phyloP scores from a whole-genome alignment of 495 filamentous ascomycete genomes.

The Neurospora sp. region DNA sequence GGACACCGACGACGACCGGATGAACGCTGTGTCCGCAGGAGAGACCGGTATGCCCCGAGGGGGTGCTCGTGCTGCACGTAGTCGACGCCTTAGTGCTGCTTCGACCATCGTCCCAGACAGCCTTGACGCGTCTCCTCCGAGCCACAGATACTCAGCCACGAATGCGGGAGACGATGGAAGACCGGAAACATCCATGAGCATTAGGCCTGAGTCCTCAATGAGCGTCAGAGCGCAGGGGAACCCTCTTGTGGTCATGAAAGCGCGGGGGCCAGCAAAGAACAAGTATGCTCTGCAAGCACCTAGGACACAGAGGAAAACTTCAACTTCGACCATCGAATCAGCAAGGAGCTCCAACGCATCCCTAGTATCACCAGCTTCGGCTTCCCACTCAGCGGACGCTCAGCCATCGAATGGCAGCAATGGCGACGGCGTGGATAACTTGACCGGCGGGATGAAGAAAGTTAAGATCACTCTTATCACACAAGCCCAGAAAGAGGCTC shows the following conservation, averaged over 20 bases:
- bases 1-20: constrained; percentile 43
- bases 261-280: constrained; percentile 24
- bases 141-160: not conserved
- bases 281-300: constrained; percentile 16
- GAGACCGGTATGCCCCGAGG: not conserved
- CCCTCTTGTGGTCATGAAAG: constrained; percentile 35
- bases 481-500: constrained; percentile 57
- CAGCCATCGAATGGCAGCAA: constrained; percentile 6
- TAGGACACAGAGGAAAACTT: constrained; percentile 35
- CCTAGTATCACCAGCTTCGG: not conserved
- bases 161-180: constrained; percentile 15
- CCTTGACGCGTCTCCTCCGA: constrained; percentile 5
- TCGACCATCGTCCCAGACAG: constrained; percentile 23
- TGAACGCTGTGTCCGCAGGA: constrained; percentile 15
- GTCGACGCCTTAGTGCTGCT: constrained; percentile 30
- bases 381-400: not conserved
- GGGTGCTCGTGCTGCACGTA: not conserved
- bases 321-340: not conserved
- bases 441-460: constrained; percentile 60
- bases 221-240: constrained; percentile 20
- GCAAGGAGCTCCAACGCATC: not conserved
- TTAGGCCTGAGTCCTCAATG: constrained; percentile 29
- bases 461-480: constrained; percentile 68
- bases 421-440: constrained; percentile 43
- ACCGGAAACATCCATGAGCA: constrained; percentile 28